Evolutionary conservation across 345 rosid species (phyloP), one percentile per base, ranked within the genome.

Genomic region (Eucalyptus shirleyi): DNA sequence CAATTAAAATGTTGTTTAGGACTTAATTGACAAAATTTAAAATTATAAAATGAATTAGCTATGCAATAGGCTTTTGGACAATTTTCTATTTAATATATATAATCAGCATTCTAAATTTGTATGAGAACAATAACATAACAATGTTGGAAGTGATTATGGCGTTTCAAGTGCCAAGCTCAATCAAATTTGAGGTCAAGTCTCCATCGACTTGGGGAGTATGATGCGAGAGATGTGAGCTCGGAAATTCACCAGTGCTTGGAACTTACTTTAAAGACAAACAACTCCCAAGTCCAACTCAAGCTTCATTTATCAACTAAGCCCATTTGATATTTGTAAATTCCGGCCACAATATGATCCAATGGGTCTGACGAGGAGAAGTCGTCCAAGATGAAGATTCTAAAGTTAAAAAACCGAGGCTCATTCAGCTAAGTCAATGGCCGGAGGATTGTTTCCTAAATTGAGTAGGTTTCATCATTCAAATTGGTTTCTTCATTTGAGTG

Each of bases 1-100:
- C 11, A 53, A 53, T 1, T 8, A 53, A 21, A 53, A 53, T 53
- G 59, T 0, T 21, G 1, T 53, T 53, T 53, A 53, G 1, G 5
- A 53, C 26, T 53, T 21, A 53, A 53, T 53, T 53, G 5, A 21
- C 11, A 53, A 53, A 53, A 19, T 21, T 53, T 8, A 19, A 53
- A 53, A 53, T 1, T 19, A 19, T 53, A 53, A 53, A 53, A 53
- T 7, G 5, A 53, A 8, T 53, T 8, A 53, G 11, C 59, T 21
- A 53, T 53, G 59, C 26, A 21, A 53, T 53, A 53, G 59, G 59
- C 26, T 8, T 53, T 53, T 53, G 59, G 59, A 53, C 26, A 53
- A 53, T 53, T 53, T 8, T 53, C 5, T 53, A 8, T 53, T 19
- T 53, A 56, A 56, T 56, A 56, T 4, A 56, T 56, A 56, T 56